These are phyloP conservation scores for Sporodiniella umbellata DNA, from an alignment of 371 early-diverging fungal genomes.

Conservation along the genomic window DNA sequence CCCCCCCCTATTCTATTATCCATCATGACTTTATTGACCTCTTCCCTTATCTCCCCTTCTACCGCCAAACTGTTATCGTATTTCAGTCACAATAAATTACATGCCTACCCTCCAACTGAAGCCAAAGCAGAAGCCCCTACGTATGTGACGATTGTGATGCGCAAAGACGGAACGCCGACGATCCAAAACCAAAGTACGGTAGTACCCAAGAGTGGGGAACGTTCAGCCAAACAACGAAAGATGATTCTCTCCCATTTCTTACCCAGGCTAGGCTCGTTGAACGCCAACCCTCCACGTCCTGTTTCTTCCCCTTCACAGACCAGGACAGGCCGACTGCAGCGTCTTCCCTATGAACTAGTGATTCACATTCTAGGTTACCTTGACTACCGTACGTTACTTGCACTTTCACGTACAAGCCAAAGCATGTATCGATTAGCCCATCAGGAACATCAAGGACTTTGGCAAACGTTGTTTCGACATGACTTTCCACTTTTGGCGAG, in stretches of 20 bases:
- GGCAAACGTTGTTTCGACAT: slow-evolving; percentile 16
- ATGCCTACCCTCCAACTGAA: no score
- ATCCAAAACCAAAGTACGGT: slow-evolving; percentile 14
- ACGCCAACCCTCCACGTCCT: no score
- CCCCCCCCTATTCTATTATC: no score
- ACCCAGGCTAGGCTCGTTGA: no score
- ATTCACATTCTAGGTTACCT: slow-evolving; percentile 9
- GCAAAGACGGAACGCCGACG: slow-evolving; percentile 24
- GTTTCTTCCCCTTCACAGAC: no score
- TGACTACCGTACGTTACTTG: slow-evolving; percentile 9
- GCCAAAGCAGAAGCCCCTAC: slow-evolving; percentile 9
- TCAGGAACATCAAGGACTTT: slow-evolving; percentile 9
- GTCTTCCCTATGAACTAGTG: slow-evolving; percentile 14
- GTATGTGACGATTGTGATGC: slow-evolving; percentile 19
- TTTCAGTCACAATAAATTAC: slow-evolving; percentile 8
- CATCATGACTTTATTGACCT: slow-evolving; percentile 18
- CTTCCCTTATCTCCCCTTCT: slow-evolving; percentile 17
- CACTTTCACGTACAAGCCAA: slow-evolving; percentile 14
- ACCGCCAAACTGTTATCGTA: slow-evolving; percentile 21
- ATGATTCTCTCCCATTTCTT: slow-evolving; percentile 14
- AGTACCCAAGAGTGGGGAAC: no score
- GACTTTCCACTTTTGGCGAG: no score
- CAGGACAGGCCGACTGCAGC: neutral
- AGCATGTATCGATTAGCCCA: slow-evolving; percentile 9
- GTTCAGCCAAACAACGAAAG: slow-evolving; percentile 18